Percentiles rank a stretch among this genome's conserved stretches.
phyloP scores from a whole-genome alignment of 225 moss, liverwort and hornwort genomes.

The Sphagnum contortum region DNA sequence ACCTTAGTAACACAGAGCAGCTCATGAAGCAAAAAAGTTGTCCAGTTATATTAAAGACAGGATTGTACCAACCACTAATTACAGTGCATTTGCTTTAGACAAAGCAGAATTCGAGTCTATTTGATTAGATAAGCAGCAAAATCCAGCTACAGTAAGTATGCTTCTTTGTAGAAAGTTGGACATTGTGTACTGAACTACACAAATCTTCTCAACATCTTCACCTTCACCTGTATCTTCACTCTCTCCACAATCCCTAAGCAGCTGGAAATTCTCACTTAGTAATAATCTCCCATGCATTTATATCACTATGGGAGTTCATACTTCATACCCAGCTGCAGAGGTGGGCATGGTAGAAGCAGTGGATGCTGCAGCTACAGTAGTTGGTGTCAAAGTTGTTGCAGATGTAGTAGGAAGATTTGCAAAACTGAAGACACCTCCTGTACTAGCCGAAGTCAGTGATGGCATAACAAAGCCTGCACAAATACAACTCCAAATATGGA shows the following conservation, averaged over 20 bases:
- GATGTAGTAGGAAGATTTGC: conserved; percentile 20
- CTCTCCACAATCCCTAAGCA: too few species aligned
- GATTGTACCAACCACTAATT: too few species aligned
- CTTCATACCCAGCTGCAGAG: conserved; percentile 18
- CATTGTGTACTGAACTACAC: too few species aligned
- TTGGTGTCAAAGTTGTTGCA: conserved; percentile 23
- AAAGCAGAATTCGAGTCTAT: not conserved
- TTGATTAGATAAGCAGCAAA: not conserved
- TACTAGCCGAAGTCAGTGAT: conserved; percentile 11
- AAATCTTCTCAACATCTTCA: too few species aligned
- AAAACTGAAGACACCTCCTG: conserved; percentile 57
- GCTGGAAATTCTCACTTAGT: not conserved
- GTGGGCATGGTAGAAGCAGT: conserved; percentile 18
- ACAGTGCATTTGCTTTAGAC: not conserved
- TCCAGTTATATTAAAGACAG: too few species aligned
- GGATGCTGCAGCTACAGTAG: conserved; percentile 19
- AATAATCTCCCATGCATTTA: not conserved
- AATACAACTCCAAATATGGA: not conserved
- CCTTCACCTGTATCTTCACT: not conserved
- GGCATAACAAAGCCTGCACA: conserved; percentile 17
- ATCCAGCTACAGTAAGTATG: not conserved
- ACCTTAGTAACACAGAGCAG: too few species aligned
- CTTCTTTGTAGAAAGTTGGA: not conserved
- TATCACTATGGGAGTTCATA: too few species aligned
- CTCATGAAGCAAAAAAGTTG: too few species aligned